phyloP scores from a whole-genome alignment of 768 basidiomycete species.

The Panellus pusillus region DNA sequence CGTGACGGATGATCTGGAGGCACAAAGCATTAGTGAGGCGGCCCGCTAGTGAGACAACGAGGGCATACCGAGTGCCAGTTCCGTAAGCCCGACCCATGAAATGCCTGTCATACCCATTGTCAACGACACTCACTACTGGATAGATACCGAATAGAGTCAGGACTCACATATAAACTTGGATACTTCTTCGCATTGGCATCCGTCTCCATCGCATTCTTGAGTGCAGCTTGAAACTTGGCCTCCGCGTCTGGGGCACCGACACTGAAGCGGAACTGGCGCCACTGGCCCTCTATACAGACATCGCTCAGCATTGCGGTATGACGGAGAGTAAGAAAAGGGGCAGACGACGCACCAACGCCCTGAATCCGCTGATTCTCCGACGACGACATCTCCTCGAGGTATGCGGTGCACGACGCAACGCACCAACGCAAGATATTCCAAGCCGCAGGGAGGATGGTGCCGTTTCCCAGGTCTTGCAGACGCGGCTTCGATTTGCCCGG shows the following conservation, averaged over 20 bases:
- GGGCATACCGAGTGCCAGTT: slow-evolving; percentile 70
- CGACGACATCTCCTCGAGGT: slow-evolving; percentile 60
- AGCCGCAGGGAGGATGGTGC: slow-evolving; percentile 52
- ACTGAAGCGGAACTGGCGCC: slow-evolving; percentile 68
- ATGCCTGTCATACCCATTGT: slow-evolving; percentile 44
- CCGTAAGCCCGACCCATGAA: slow-evolving; percentile 62
- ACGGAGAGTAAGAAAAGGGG: background rate
- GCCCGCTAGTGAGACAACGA: background rate
- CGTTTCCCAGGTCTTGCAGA: slow-evolving; percentile 48
- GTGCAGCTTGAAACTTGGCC: slow-evolving; percentile 55
- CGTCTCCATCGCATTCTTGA: slow-evolving; percentile 37
- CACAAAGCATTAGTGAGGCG: no score
- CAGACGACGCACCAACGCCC: slow-evolving; percentile 45
- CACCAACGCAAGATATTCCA: slow-evolving; percentile 71
- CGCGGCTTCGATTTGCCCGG: slow-evolving; percentile 54
- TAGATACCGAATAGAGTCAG: background rate
- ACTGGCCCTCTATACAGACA: slow-evolving; percentile 37
- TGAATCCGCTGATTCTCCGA: slow-evolving; percentile 53
- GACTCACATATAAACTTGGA: slow-evolving; percentile 46
- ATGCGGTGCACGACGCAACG: slow-evolving; percentile 71
- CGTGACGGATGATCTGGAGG: slow-evolving; percentile 66
- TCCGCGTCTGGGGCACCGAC: slow-evolving; percentile 74
- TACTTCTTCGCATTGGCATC: slow-evolving; percentile 44
- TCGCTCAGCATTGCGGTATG: background rate
- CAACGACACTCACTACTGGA: background rate